phyloP scores from a whole-genome alignment of 768 basidiomycete species.

The Rhodotorula babjevae region DNA sequence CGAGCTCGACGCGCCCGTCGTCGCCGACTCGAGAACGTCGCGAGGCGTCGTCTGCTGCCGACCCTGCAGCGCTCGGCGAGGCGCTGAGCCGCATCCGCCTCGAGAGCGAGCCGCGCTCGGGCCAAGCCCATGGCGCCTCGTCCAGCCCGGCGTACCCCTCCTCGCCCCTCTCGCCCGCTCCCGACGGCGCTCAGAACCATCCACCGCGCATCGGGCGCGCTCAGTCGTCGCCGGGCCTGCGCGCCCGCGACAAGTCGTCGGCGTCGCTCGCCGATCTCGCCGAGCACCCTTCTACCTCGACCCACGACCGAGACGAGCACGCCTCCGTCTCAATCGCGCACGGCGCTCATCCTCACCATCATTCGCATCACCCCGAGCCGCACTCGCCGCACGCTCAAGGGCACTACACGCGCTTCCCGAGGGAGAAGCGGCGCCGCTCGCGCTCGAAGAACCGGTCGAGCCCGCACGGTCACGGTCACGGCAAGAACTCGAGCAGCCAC shows the following conservation, averaged over 20 bases:
- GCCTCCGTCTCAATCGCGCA: background rate
- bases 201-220: background rate
- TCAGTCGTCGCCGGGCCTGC: background rate
- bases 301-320: background rate
- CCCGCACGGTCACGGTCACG: background rate
- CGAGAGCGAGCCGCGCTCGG: background rate
- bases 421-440: background rate
- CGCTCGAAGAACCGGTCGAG: conserved; percentile 1
- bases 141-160: background rate
- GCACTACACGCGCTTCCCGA: background rate
- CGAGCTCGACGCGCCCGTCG: conserved; percentile 6
- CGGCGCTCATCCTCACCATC: background rate
- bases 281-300: background rate
- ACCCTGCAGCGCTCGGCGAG: conserved; percentile 6
- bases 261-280: conserved; percentile 10
- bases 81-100: conserved; percentile 15
- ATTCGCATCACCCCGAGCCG: background rate
- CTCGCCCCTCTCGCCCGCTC: background rate
- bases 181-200: background rate
- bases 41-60: background rate
- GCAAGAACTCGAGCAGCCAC: conserved; percentile 12
- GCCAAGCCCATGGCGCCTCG: background rate
- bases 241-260: background rate
- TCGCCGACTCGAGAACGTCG: conserved; percentile 9
- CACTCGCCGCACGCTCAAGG: background rate